These are phyloP conservation scores for Alliaria petiolata DNA, from an alignment of 345 rosid genomes.

Conservation along the genomic window DNA sequence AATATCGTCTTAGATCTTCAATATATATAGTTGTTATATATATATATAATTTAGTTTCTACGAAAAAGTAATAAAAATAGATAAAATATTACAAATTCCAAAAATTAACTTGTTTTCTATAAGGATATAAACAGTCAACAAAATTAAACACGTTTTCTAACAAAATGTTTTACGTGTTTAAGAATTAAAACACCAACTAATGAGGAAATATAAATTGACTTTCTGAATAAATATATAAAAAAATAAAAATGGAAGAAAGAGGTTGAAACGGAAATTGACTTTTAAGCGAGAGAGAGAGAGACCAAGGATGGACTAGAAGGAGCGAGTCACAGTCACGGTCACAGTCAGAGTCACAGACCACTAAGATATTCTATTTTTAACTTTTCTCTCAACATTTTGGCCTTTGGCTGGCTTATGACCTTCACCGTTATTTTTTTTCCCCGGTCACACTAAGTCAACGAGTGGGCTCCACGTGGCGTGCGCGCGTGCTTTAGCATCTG, in stretches of 20 bases:
- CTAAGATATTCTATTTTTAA: not conserved
- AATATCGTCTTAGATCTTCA: no score
- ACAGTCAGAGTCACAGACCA: slow-evolving; percentile 16
- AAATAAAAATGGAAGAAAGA: not conserved
- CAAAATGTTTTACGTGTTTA: no score
- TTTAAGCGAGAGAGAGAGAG: slow-evolving; percentile 8
- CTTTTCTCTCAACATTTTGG: not conserved
- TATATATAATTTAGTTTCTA: no score
- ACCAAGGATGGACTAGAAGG: slow-evolving; percentile 13
- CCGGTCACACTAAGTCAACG: slow-evolving; percentile 25
- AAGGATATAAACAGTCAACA: no score
- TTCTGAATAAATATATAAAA: not conserved
- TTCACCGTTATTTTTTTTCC: slow-evolving; percentile 12
- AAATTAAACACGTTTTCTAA: no score
- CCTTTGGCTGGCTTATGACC: slow-evolving; percentile 29
- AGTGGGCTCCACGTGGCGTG: slow-evolving; percentile 45
- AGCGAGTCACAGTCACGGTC: slow-evolving; percentile 23
- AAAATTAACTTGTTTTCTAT: no score
- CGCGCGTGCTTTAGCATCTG: slow-evolving; percentile 34
- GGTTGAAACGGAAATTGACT: slow-evolving; percentile 37
- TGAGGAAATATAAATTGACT: slow-evolving; percentile 18
- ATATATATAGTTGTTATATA: no score
- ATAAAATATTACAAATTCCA: no score
- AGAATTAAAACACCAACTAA: not conserved
- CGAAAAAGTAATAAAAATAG: no score